A percentile compares a stretch with the other conserved stretches of the same genome.
These are phyloP conservation scores for Ophiostoma quercus DNA, from an alignment of 2,329 filamentous ascomycete genomes.

Conservation along the genomic window DNA sequence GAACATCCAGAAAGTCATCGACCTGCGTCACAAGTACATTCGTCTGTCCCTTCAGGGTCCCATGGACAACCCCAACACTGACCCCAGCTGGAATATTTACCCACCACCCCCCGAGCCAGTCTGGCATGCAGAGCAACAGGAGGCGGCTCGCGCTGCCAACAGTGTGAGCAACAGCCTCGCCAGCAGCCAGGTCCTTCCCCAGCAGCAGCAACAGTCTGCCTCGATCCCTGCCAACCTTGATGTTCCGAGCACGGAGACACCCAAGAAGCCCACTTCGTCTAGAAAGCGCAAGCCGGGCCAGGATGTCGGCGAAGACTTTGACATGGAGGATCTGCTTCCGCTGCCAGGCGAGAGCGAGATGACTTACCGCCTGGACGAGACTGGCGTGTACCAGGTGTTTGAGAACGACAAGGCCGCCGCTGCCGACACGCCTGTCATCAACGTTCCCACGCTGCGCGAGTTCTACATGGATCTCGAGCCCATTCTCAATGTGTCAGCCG, in stretches of 20 bases:
- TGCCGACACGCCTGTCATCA: conserved; percentile 63
- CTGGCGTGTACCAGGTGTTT: conserved; percentile 89
- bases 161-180: conserved; percentile 35
- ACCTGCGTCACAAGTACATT: conserved; percentile 85
- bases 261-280: conserved; percentile 30
- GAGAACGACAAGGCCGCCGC: conserved; percentile 60
- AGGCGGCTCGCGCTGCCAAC: conserved; percentile 33
- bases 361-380: conserved; percentile 73
- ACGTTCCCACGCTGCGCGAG: conserved; percentile 87
- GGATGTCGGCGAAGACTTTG: conserved; percentile 88
- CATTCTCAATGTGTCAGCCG: conserved; percentile 82
- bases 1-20: conserved; percentile 84
- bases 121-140: conserved; percentile 60
- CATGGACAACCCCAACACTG: conserved; percentile 82
- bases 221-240: neutral
- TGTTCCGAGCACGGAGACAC: conserved; percentile 22
- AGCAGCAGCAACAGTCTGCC: conserved; percentile 26
- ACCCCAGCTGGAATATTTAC: conserved; percentile 79
- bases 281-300: conserved; percentile 78
- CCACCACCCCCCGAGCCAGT: conserved; percentile 86
- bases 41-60: conserved; percentile 74
- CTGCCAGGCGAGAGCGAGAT: conserved; percentile 65
- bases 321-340: conserved; percentile 70
- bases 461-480: conserved; percentile 93
- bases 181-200: conserved; percentile 43